Evolutionary conservation across 768 basidiomycete genomes (phyloP).

Genomic region (Lactarius vividus): DNA sequence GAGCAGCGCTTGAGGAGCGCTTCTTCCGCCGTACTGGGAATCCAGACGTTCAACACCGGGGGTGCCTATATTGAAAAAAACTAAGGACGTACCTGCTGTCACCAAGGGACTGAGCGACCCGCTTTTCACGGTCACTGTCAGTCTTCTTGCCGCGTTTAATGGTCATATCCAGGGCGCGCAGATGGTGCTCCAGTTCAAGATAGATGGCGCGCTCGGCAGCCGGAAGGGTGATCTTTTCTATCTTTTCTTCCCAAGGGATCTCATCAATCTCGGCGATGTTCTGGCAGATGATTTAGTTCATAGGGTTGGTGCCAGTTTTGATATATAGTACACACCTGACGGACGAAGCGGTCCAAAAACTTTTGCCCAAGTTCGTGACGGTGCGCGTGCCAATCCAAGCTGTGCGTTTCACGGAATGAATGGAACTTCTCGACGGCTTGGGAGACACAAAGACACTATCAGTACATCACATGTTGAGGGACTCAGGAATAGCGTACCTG

Average conservation of each 20-base stretch:
- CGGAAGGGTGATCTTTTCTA: slow-evolving; percentile 69
- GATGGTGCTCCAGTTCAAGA: slow-evolving; percentile 89
- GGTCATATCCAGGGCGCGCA: slow-evolving; percentile 86
- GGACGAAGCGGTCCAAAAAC: slow-evolving; percentile 79
- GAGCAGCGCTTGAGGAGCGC: slow-evolving; percentile 94
- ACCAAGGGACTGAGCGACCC: slow-evolving; percentile 83
- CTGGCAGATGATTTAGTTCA: slow-evolving; percentile 38
- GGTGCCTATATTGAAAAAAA: slow-evolving; percentile 7
- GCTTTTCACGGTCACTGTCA: slow-evolving; percentile 80
- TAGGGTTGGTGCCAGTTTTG: background rate
- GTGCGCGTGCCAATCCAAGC: slow-evolving; percentile 87
- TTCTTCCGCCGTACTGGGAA: slow-evolving; percentile 76
- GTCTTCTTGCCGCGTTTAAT: slow-evolving; percentile 63
- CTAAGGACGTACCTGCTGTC: slow-evolving; percentile 55
- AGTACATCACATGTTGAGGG: background rate
- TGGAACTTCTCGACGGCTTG: slow-evolving; percentile 90
- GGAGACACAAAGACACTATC: slow-evolving; percentile 27
- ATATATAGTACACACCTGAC: slow-evolving; percentile 56
- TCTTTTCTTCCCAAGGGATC: slow-evolving; percentile 71
- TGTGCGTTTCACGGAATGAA: slow-evolving; percentile 93
- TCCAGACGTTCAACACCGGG: background rate
- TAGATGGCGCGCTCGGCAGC: slow-evolving; percentile 95
- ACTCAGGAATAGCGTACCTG: slow-evolving; percentile 48
- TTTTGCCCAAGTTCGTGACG: slow-evolving; percentile 78
- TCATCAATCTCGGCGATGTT: slow-evolving; percentile 97